Evolutionary conservation across 164 flowering plant genomes (phyloP).

Genomic region (Tetracentron sinense): DNA sequence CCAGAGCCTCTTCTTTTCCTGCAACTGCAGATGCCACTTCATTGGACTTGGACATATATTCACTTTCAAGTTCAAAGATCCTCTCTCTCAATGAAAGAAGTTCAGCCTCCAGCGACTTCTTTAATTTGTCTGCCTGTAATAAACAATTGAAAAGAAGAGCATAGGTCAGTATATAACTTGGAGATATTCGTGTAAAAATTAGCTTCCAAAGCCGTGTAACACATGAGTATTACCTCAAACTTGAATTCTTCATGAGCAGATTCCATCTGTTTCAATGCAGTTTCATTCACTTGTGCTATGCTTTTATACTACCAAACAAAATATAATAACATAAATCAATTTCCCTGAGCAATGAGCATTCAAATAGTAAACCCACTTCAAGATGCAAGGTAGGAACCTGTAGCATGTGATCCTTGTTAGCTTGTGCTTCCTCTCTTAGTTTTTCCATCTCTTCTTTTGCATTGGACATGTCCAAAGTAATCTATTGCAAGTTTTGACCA

Average conservation of each 20-base stretch:
- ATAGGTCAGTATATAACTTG: not conserved
- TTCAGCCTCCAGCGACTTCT: slow-evolving; percentile 66
- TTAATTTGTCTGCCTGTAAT: slow-evolving; percentile 59
- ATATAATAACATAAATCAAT: not conserved
- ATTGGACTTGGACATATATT: slow-evolving; percentile 36
- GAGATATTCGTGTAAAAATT: too few species aligned
- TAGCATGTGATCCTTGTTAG: slow-evolving; percentile 79
- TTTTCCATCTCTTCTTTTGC: slow-evolving; percentile 61
- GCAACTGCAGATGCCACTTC: slow-evolving; percentile 57
- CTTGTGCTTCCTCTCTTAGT: slow-evolving; percentile 57
- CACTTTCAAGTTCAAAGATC: slow-evolving; percentile 60
- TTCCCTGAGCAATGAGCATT: not conserved
- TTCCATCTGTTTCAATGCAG: slow-evolving; percentile 81
- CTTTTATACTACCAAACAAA: slow-evolving; percentile 64
- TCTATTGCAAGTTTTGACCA: slow-evolving; percentile 24
- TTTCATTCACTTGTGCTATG: slow-evolving; percentile 87
- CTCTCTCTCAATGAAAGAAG: slow-evolving; percentile 49
- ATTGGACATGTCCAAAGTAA: slow-evolving; percentile 25
- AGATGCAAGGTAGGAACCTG: slow-evolving; percentile 44
- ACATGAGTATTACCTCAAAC: slow-evolving; percentile 53
- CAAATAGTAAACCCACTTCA: not conserved
- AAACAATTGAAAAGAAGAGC: not conserved
- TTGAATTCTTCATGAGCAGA: slow-evolving; percentile 63
- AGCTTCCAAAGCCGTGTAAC: not conserved
- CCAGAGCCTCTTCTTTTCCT: slow-evolving; percentile 64